Percentiles rank a stretch among this genome's conserved stretches.
These are phyloP conservation scores for Neolecta irregularis DNA, from an alignment of 1,139 yeast genomes.

Conservation along the genomic window DNA sequence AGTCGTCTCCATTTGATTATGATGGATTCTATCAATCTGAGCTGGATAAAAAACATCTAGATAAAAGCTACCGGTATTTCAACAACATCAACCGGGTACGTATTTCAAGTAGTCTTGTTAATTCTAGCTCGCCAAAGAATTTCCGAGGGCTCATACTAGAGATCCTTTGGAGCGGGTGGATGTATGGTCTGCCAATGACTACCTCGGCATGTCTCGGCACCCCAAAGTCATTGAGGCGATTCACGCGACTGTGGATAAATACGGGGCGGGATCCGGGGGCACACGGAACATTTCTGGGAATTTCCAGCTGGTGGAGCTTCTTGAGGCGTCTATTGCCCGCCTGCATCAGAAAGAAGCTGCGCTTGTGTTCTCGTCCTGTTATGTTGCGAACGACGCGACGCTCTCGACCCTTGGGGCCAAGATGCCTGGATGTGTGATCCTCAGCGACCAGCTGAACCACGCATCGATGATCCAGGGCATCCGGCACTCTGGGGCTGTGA, in stretches of 20 bases:
- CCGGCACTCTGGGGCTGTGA: slow-evolving; percentile 72
- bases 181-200: slow-evolving; percentile 98
- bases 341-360: slow-evolving; percentile 93
- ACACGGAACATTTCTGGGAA: slow-evolving; percentile 98
- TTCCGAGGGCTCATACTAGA: slow-evolving; percentile 80
- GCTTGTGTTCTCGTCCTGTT: slow-evolving; percentile 85
- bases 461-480: slow-evolving; percentile 97
- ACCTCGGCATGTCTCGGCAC: slow-evolving; percentile 85
- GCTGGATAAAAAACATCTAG: slow-evolving; percentile 57
- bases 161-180: slow-evolving; percentile 67
- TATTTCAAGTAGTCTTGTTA: no score
- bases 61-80: slow-evolving; percentile 87
- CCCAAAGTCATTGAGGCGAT: slow-evolving; percentile 55
- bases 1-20: slow-evolving; percentile 38
- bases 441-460: slow-evolving; percentile 85
- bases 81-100: slow-evolving; percentile 93
- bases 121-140: slow-evolving; percentile 83
- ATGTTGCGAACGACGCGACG: slow-evolving; percentile 95
- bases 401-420: slow-evolving; percentile 81
- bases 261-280: slow-evolving; percentile 99
- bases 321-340: slow-evolving; percentile 77
- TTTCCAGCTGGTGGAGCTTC: slow-evolving; percentile 66
- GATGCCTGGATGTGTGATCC: slow-evolving; percentile 74
- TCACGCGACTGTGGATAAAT: slow-evolving; percentile 67
- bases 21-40: slow-evolving; percentile 47